Conservation (phyloP, 2,329 filamentous ascomycete genomes). For the Fusarium haematococcum region DNA sequence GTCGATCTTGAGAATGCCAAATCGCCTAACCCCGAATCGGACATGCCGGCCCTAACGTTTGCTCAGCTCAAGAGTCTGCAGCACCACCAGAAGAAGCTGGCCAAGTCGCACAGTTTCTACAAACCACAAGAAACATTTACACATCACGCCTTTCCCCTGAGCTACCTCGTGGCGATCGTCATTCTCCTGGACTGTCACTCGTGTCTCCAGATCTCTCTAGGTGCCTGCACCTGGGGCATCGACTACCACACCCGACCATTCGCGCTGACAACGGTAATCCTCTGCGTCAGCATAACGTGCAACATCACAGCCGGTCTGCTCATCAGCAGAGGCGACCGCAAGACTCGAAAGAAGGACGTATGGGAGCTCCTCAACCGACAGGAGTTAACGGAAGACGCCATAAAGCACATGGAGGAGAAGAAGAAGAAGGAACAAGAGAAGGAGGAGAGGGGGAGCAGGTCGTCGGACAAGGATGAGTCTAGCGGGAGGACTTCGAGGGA, state of each 20-base stretch:
- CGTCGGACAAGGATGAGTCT: constrained; percentile 20
- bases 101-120: constrained; percentile 88
- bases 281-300: constrained; percentile 80
- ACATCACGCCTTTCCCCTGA: constrained; percentile 82
- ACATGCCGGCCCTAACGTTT: constrained; percentile 71
- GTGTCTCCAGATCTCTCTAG: constrained; percentile 82
- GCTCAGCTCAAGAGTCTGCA: constrained; percentile 76
- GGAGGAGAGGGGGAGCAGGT: constrained; percentile 7
- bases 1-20: constrained; percentile 56
- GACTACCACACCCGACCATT: constrained; percentile 75
- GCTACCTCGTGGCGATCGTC: constrained; percentile 81
- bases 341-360: constrained; percentile 87
- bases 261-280: constrained; percentile 83
- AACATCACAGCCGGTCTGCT: constrained; percentile 82
- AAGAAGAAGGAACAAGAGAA: constrained; percentile 43
- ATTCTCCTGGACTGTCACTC: constrained; percentile 84
- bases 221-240: constrained; percentile 83
- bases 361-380: constrained; percentile 81
- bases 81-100: constrained; percentile 83
- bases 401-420: constrained; percentile 62
- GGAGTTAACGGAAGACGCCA: constrained; percentile 74
- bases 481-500: constrained; percentile 23
- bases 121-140: constrained; percentile 88
- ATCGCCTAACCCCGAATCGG: constrained; percentile 54
- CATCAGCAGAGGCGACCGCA: constrained; percentile 80